Conservation (phyloP, 192 early-diverging fungal species). For the Podila clonocystis region DNA sequence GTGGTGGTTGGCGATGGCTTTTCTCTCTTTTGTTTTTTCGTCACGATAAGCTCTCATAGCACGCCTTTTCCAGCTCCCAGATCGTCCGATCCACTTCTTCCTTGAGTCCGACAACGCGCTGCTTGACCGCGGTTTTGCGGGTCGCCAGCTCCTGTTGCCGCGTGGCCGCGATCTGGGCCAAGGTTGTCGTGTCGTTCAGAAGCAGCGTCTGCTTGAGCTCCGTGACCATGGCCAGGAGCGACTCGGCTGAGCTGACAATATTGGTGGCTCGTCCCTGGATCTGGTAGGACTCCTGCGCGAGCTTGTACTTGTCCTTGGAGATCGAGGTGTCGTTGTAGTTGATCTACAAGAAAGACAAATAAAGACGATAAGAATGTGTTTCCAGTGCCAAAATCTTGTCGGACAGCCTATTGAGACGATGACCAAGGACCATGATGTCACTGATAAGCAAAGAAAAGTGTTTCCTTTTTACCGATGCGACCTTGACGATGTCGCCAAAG, state of each 20-base stretch:
- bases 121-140: slow-evolving; percentile 57
- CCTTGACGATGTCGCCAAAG: slow-evolving; percentile 62
- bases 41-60: slow-evolving; percentile 28
- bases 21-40: no score
- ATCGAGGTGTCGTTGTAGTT: slow-evolving; percentile 28
- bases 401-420: no score
- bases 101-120: slow-evolving; percentile 48
- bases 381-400: no score
- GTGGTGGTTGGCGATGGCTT: background rate
- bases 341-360: slow-evolving; percentile 15
- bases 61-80: slow-evolving; percentile 59
- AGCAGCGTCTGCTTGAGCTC: slow-evolving; percentile 62
- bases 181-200: slow-evolving; percentile 59
- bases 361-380: no score
- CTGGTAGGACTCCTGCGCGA: slow-evolving; percentile 66
- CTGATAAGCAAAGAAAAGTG: background rate
- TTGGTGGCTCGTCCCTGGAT: slow-evolving; percentile 63
- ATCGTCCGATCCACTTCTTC: slow-evolving; percentile 55
- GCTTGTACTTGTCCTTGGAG: slow-evolving; percentile 66
- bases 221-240: slow-evolving; percentile 56
- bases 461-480: slow-evolving; percentile 49
- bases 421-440: background rate
- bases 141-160: slow-evolving; percentile 46
- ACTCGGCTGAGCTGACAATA: slow-evolving; percentile 62
- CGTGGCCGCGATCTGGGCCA: slow-evolving; percentile 47